Evolutionary conservation across 371 early-diverging fungal genomes (phyloP), one percentile per base, ranked within the genome.

Genomic region (Cokeromyces recurvatus): DNA sequence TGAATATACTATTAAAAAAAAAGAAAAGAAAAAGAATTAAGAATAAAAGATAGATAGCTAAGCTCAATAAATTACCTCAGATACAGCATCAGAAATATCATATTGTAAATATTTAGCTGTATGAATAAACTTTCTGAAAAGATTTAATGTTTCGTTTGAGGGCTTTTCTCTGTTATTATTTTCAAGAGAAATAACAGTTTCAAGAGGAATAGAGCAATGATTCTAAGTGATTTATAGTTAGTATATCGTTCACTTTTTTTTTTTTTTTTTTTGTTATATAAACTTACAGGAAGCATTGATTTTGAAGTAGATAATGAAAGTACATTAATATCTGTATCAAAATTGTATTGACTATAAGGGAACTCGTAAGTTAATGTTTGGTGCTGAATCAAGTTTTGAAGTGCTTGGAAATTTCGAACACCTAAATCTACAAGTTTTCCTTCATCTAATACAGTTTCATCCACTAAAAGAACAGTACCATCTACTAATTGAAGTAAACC

Each of bases 361-460:
- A 80, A 84, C 3, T 65, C 68, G 29, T 84, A 84, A 16, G 49
- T 60, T 15, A 84, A 65, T 3, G 71, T 66, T 50, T 84, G 85
- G 29, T 65, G 53, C 47, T 71, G 57, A 27, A 82, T 69, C 42
- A 82, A 45, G 14, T 76, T 66, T 15, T 65, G 59, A 19, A 84
- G 56, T 3, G 79, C 77, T 43, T 78, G 79, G 22, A 82, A 51
- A 48, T 84, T 84, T 15, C 76, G 74, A 27, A 84, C 69, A 9
- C 85, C 84, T 37, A 61, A 55, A 32, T 81, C 81, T 5, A 64
- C 57, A 27, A 84, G 52, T 22, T 66, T 74, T 14, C 85, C 85
- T 53, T 84, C 85, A n/a, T 79, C 61, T 48, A 84, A 46, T 1
- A 55, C 69, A 2, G 82, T 81, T 49, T 84, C 85, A 52, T 84